Percentiles rank a stretch among this genome's conserved stretches.
Evolutionary conservation across 139 green algal genomes (phyloP).

Genomic region (Edaphochlamys debaryana): DNA sequence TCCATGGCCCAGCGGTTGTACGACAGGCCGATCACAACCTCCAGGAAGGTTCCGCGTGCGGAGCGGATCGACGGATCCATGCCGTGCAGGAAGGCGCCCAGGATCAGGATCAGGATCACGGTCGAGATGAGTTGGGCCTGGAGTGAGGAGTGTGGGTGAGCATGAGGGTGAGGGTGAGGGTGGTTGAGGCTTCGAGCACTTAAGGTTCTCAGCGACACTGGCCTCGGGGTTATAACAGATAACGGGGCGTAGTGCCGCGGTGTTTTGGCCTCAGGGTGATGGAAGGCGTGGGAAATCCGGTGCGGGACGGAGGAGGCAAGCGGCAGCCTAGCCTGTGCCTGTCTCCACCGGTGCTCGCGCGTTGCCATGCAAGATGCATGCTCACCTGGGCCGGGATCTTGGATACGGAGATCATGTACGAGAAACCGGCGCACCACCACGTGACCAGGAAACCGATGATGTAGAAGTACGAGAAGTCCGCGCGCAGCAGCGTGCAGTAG

Average conservation of each 20-base stretch:
- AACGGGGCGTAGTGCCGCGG: too few species aligned
- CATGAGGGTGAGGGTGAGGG: too few species aligned
- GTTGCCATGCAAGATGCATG: too few species aligned
- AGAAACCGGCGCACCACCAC: neutral
- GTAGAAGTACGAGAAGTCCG: neutral
- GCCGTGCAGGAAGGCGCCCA: constrained; percentile 58
- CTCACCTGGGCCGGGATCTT: neutral
- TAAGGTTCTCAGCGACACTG: too few species aligned
- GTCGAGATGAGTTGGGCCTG: constrained; percentile 38
- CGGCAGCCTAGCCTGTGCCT: too few species aligned
- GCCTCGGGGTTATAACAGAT: too few species aligned
- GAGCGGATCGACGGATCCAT: constrained; percentile 26
- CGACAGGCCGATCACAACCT: constrained; percentile 47
- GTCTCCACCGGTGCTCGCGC: too few species aligned
- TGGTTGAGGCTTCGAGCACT: too few species aligned
- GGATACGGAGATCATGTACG: constrained; percentile 10
- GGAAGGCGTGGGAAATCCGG: too few species aligned
- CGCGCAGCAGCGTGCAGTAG: neutral
- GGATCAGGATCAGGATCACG: constrained; percentile 49
- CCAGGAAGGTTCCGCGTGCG: constrained; percentile 29
- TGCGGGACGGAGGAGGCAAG: too few species aligned
- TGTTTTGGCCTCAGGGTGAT: too few species aligned
- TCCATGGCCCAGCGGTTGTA: constrained; percentile 59
- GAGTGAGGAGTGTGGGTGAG: too few species aligned
- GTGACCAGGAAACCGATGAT: neutral